These are phyloP conservation scores for Hypomontagnella monticulosa DNA, from an alignment of 495 filamentous ascomycete species.

Conservation along the genomic window DNA sequence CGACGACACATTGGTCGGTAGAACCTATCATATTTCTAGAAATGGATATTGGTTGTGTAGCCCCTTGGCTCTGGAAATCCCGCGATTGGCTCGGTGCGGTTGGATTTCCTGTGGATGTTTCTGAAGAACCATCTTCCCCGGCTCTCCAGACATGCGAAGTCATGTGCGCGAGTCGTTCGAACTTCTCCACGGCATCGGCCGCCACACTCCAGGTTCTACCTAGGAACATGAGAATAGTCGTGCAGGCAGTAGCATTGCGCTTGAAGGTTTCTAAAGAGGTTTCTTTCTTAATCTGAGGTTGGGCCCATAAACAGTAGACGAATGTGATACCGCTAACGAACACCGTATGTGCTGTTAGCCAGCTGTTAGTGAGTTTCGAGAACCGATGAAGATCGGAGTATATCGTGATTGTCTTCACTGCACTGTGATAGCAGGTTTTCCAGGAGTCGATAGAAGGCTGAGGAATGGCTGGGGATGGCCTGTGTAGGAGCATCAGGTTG, in stretches of 20 bases:
- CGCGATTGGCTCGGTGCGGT: not conserved
- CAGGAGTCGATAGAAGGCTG: slow-evolving; percentile 51
- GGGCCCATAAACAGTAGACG: slow-evolving; percentile 56
- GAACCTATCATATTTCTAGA: not conserved
- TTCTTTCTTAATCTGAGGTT: slow-evolving; percentile 45
- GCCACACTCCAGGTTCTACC: slow-evolving; percentile 58
- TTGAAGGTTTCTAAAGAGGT: slow-evolving; percentile 51
- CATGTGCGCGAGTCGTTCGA: slow-evolving; percentile 52
- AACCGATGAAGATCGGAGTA: slow-evolving; percentile 40
- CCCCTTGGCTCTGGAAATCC: not conserved
- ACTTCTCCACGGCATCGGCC: slow-evolving; percentile 51
- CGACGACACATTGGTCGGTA: not conserved
- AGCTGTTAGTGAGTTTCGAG: slow-evolving; percentile 51
- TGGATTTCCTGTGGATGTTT: not conserved
- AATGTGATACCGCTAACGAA: slow-evolving; percentile 56
- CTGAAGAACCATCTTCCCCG: not conserved
- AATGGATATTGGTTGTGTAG: not conserved
- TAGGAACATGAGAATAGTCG: slow-evolving; percentile 56
- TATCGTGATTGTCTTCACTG: slow-evolving; percentile 16
- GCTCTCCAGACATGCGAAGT: slow-evolving; percentile 41
- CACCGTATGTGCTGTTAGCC: slow-evolving; percentile 55
- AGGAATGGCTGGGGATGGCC: slow-evolving; percentile 55
- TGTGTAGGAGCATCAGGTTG: slow-evolving; percentile 55
- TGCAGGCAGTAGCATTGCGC: slow-evolving; percentile 45
- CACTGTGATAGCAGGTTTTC: slow-evolving; percentile 52